A percentile compares a stretch with the other conserved stretches of the same genome.
These are phyloP conservation scores for Aureobasidium namibiae DNA, from an alignment of 2,329 filamentous ascomycete genomes.

Conservation along the genomic window DNA sequence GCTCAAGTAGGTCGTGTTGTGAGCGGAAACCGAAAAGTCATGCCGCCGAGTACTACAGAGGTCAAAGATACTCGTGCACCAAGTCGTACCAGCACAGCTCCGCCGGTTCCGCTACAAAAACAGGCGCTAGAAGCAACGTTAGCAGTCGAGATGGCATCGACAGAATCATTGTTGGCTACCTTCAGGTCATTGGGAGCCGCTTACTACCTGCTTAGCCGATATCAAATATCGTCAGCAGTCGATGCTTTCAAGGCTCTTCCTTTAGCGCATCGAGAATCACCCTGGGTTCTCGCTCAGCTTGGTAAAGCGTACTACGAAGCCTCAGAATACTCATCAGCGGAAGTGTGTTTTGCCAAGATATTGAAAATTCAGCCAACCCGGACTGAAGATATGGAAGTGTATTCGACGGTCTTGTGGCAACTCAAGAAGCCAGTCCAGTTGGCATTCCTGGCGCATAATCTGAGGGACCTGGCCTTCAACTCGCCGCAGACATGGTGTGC, in stretches of 20 bases:
- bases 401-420: conserved; percentile 98
- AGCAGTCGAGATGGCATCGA: conserved; percentile 54
- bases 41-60: conserved; percentile 47
- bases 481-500: conserved; percentile 96
- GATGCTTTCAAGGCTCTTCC: conserved; percentile 65
- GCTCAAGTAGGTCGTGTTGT: conserved; percentile 77
- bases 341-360: conserved; percentile 75
- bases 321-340: conserved; percentile 74
- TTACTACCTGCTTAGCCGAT: conserved; percentile 70
- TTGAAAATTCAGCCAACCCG: conserved; percentile 72
- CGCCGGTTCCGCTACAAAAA: conserved; percentile 22
- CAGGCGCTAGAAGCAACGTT: conserved; percentile 14
- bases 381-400: conserved; percentile 93
- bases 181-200: conserved; percentile 74
- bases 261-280: conserved; percentile 71
- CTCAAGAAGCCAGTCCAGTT: conserved; percentile 86
- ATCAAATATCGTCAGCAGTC: conserved; percentile 69
- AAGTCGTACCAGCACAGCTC: conserved; percentile 42
- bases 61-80: conserved; percentile 55
- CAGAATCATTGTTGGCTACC: conserved; percentile 70
- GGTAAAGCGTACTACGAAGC: conserved; percentile 89
- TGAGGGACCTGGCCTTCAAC: conserved; percentile 78
- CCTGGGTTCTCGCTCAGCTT: conserved; percentile 87
- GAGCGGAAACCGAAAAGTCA: conserved; percentile 72
- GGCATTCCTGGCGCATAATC: conserved; percentile 82